Evolutionary conservation across 2,329 filamentous ascomycete genomes (phyloP).

Genomic region (Coniochaeta sp.): DNA sequence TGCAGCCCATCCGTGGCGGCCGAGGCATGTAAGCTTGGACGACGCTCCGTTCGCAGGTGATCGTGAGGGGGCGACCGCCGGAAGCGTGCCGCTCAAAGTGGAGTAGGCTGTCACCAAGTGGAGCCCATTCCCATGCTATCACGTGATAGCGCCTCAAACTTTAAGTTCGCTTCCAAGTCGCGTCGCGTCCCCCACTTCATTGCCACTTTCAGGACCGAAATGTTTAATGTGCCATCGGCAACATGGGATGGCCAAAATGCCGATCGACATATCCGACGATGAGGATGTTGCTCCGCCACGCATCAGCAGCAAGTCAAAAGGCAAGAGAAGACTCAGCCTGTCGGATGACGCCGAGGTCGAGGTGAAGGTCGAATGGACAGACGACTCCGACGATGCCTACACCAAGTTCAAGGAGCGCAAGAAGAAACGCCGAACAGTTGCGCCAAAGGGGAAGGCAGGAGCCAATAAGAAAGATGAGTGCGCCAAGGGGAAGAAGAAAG

Average conservation of each 20-base stretch:
- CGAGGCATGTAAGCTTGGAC: not conserved
- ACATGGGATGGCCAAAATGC: not conserved
- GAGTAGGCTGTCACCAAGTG: not conserved
- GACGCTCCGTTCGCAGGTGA: not conserved
- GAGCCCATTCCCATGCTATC: not conserved
- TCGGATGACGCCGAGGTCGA: slow-evolving; percentile 11
- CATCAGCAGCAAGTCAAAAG: slow-evolving; percentile 7
- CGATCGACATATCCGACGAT: slow-evolving; percentile 6
- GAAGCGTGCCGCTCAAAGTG: not conserved
- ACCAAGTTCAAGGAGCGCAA: slow-evolving; percentile 54
- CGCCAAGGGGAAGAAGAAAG: slow-evolving; percentile 1
- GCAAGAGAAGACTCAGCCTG: slow-evolving; percentile 30
- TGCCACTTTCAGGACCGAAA: not conserved
- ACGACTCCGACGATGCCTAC: slow-evolving; percentile 56
- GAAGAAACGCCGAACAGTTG: slow-evolving; percentile 42
- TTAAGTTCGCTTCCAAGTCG: not conserved
- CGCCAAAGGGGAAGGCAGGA: slow-evolving; percentile 34
- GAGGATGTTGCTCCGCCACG: slow-evolving; percentile 8
- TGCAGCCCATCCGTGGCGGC: not conserved
- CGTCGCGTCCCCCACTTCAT: not conserved
- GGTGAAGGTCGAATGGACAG: slow-evolving; percentile 46
- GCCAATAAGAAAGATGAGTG: not conserved
- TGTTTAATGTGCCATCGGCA: not conserved
- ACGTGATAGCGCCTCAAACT: not conserved
- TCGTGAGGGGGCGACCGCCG: not conserved